Base-by-base conservation (phyloP, 192 early-diverging fungal genomes). In the Entomortierella parvispora region DNA sequence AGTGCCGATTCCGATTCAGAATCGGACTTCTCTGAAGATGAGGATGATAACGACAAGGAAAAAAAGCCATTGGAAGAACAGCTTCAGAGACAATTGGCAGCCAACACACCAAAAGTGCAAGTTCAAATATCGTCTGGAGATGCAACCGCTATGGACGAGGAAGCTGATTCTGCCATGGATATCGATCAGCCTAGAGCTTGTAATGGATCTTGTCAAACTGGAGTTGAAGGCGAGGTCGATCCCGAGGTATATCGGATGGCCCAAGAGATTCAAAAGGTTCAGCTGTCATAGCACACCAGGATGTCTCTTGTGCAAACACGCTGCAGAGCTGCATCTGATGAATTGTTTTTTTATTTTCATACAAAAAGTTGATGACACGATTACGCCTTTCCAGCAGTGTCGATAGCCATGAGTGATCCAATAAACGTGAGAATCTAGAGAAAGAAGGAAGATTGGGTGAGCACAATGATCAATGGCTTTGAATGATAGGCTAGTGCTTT, bases 381-480 rank as follows among this genome's bases (percentile, higher is more conserved):
- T 59, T 59, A 72, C 12, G 57, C 55, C 70, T 60, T 72, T 51
- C 62, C 70, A 60, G 62, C 62, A 46, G 62, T 53, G 49, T 72
- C 70, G 42, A 72, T 72, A 42, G 75, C 93, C 96, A 98, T 98
- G 58, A 98, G 81, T 58, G 92, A 95, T 50, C 96, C 96, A 50
- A 98, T 90, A 80, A 98, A 96, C 22, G 96, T 98, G 68, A 98
- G 81, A 56, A 95, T 96, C 92, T 93, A 81, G n/a, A 65, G 46
- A 68, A 18, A 51, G 26, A 66, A 51, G 44, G 4, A 59, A 49
- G 32, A 40, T 42, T 33, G 20, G 3, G 55, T 42, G 20, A 57
- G 42, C 2, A 12, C 20, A 20, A 33, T 22, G 32, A 54, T 14
- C 26, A n/a, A 54, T 29, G 26, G 59, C 44, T n/a, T n/a, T n/a